These are phyloP conservation scores for Cordyceps fumosorosea DNA, from an alignment of 2,329 filamentous ascomycete genomes.

Conservation along the genomic window DNA sequence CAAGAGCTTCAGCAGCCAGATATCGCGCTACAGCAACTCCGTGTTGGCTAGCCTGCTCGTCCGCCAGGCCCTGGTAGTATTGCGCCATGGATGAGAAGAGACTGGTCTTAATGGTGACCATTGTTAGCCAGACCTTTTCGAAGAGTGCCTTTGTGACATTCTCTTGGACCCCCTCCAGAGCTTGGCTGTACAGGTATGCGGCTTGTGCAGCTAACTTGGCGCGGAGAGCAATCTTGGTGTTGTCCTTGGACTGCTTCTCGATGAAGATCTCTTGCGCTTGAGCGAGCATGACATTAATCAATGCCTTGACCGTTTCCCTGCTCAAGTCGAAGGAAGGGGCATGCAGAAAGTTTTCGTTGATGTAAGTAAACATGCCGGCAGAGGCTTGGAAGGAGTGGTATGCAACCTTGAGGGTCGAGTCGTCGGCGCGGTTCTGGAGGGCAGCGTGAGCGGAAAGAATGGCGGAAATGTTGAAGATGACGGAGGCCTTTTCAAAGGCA, in stretches of 20 bases:
- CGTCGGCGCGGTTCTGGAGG: conserved; percentile 84
- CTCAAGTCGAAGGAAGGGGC: conserved; percentile 95
- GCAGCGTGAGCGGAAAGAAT: conserved; percentile 94
- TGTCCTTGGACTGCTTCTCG: conserved; percentile 88
- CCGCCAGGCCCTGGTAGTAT: conserved; percentile 87
- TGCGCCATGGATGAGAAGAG: conserved; percentile 82
- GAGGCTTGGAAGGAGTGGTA: conserved; percentile 98
- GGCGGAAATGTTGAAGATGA: conserved; percentile 98
- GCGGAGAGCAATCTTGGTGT: conserved; percentile 85
- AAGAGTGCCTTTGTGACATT: conserved; percentile 88
- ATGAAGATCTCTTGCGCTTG: conserved; percentile 97
- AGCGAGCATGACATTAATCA: conserved; percentile 88
- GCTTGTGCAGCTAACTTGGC: conserved; percentile 92
- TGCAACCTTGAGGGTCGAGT: conserved; percentile 87
- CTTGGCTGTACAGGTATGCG: conserved; percentile 79
- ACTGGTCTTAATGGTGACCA: conserved; percentile 76
- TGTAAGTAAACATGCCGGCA: conserved; percentile 99
- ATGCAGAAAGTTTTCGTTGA: conserved; percentile 98
- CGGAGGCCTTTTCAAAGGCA: conserved; percentile 96
- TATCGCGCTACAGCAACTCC: conserved; percentile 79
- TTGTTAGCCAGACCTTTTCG: conserved; percentile 84
- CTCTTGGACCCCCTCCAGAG: conserved; percentile 83
- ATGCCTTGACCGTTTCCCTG: conserved; percentile 87
- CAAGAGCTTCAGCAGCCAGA: conserved; percentile 70
- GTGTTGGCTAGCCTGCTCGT: conserved; percentile 82